Conservation (phyloP, 2,329 filamentous ascomycete genomes). For the Fusarium veterinarium region DNA sequence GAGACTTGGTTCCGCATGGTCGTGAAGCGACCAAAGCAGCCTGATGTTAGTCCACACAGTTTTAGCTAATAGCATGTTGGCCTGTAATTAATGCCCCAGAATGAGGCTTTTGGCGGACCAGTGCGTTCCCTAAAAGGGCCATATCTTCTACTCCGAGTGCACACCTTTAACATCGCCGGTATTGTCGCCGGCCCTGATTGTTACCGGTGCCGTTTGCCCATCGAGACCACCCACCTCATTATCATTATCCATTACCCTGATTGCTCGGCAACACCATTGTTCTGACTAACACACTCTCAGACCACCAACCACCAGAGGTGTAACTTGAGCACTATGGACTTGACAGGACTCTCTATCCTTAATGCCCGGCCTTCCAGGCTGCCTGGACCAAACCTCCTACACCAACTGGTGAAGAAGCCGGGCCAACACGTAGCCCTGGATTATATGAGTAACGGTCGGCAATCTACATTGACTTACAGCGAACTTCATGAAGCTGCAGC, state of each 20-base stretch:
- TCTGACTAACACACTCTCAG: conserved; percentile 2
- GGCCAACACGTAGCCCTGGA: conserved; percentile 48
- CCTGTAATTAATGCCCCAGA: conserved; percentile 31
- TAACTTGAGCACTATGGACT: conserved; percentile 42
- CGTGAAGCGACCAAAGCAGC: conserved; percentile 37
- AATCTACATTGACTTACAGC: conserved; percentile 66
- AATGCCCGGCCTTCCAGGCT: conserved; percentile 57
- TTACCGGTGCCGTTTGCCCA: conserved; percentile 23
- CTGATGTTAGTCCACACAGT: conserved; percentile 46
- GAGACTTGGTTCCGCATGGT: conserved; percentile 38
- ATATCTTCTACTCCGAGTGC: conserved; percentile 35
- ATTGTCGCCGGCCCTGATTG: conserved; percentile 9
- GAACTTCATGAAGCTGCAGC: conserved; percentile 70
- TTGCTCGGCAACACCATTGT: conserved; percentile 4
- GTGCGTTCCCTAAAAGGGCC: conserved; percentile 42
- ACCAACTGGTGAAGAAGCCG: conserved; percentile 68
- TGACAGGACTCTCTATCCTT: conserved; percentile 55
- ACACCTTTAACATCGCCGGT: conserved; percentile 20
- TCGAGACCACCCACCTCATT: conserved; percentile 17
- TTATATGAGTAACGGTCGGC: conserved; percentile 42
- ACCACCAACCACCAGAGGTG: conserved; percentile 1
- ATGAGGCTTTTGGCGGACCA: conserved; percentile 41
- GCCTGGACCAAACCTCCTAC: conserved; percentile 59
- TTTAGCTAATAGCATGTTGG: conserved; percentile 44
- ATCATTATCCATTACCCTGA: conserved; percentile 1